These are phyloP conservation scores for Ambrosia trifida DNA, from an alignment of 129 eudicot species.

Conservation along the genomic window DNA sequence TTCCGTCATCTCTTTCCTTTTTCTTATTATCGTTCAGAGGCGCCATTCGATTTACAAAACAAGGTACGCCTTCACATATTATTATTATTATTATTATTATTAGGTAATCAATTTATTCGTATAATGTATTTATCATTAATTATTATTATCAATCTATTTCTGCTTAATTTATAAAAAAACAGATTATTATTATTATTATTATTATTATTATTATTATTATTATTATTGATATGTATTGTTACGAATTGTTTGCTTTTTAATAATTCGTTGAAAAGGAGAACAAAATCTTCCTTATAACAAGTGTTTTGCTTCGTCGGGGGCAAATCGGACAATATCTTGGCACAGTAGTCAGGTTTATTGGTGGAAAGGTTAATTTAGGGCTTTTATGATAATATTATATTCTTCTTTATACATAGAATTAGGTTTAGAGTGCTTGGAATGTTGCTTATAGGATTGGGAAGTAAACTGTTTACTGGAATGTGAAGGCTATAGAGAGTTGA, in stretches of 20 bases:
- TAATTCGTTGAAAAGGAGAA: neutral
- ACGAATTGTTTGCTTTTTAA: neutral
- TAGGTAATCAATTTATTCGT: neutral
- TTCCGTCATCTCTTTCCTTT: neutral
- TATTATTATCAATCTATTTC: neutral
- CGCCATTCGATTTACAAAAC: neutral
- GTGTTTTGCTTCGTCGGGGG: too few species aligned
- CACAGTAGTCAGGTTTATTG: neutral
- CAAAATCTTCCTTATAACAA: too few species aligned
- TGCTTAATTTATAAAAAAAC: neutral
- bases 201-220: neutral
- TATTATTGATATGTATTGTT: neutral
- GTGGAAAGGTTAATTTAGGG: neutral
- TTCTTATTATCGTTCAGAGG: neutral
- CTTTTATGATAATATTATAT: neutral
- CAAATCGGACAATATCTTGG: too few species aligned
- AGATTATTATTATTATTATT: neutral
- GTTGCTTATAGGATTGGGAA: too few species aligned
- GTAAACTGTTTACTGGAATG: too few species aligned
- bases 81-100: too few species aligned
- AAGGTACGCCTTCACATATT: neutral
- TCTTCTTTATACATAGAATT: neutral
- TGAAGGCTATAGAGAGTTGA: neutral
- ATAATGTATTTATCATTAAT: neutral
- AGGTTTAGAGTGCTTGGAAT: neutral